These are phyloP conservation scores for Lippia alba DNA, from an alignment of 305 asterid genomes.

Conservation along the genomic window DNA sequence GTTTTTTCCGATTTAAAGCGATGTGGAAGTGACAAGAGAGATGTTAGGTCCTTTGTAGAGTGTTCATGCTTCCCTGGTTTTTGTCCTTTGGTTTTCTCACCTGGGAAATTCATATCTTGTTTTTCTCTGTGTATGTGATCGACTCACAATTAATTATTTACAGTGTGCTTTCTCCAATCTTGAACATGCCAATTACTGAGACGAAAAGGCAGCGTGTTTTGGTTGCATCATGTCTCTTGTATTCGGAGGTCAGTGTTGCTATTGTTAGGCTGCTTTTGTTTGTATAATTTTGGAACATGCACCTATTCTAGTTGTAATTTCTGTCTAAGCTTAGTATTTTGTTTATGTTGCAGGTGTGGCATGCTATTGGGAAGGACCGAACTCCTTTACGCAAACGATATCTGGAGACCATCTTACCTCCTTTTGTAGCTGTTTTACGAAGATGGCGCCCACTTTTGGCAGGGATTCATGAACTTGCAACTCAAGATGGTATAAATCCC, in stretches of 20 bases:
- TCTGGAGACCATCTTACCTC: conserved; percentile 93
- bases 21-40: not conserved
- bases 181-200: conserved; percentile 95
- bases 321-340: conserved; percentile 38
- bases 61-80: conserved; percentile 21
- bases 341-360: conserved; percentile 74
- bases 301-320: conserved; percentile 28
- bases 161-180: conserved; percentile 96
- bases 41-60: conserved; percentile 22
- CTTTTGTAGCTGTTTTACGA: conserved; percentile 93
- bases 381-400: conserved; percentile 89
- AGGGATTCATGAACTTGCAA: conserved; percentile 92
- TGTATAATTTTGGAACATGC: conserved; percentile 20
- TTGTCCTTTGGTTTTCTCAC: conserved; percentile 36
- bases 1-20: conserved; percentile 28
- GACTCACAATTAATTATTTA: conserved; percentile 40
- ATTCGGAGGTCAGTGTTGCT: conserved; percentile 84
- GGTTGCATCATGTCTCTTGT: conserved; percentile 94
- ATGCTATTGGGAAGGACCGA: conserved; percentile 86
- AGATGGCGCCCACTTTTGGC: conserved; percentile 99
- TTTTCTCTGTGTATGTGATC: conserved; percentile 39
- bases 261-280: conserved; percentile 32
- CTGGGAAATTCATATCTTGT: conserved; percentile 35
- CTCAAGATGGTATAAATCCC: conserved; percentile 95
- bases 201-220: conserved; percentile 93